These are phyloP conservation scores for Polyplosphaeria fusca DNA, from an alignment of 495 filamentous ascomycete genomes.

Conservation along the genomic window DNA sequence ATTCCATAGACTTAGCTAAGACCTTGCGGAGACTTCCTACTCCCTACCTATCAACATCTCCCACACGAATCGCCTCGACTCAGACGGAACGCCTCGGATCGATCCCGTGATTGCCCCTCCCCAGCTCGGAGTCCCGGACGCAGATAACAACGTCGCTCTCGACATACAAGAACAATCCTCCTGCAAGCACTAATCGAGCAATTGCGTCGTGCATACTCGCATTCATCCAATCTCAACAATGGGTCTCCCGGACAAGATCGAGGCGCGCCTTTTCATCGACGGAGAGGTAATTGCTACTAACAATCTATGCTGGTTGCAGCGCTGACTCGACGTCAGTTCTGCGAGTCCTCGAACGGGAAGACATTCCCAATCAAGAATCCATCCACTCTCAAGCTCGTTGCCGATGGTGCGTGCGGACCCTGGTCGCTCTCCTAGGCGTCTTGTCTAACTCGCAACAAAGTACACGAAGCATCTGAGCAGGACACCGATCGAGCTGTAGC, in stretches of 20 bases:
- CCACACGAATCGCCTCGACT: no score
- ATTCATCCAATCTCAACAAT: slow-evolving; percentile 1
- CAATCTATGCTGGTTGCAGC: neutral
- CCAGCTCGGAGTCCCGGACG: no score
- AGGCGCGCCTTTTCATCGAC: slow-evolving; percentile 51
- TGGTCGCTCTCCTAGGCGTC: neutral
- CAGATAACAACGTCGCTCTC: no score
- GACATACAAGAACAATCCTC: no score
- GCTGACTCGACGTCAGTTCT: slow-evolving; percentile 41
- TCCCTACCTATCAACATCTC: no score
- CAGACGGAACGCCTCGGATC: no score
- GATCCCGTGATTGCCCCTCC: no score
- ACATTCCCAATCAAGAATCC: slow-evolving; percentile 49
- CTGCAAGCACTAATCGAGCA: no score
- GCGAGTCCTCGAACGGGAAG: slow-evolving; percentile 44
- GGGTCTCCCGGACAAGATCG: slow-evolving; percentile 24
- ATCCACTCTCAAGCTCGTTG: slow-evolving; percentile 46
- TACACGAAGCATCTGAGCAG: slow-evolving; percentile 49
- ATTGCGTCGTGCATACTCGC: no score
- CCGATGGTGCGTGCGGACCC: slow-evolving; percentile 35
- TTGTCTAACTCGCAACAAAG: slow-evolving; percentile 23
- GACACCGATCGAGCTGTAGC: slow-evolving; percentile 59
- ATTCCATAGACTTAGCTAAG: no score
- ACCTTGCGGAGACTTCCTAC: no score
- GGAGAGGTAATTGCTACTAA: slow-evolving; percentile 41